phyloP scores from a whole-genome alignment of 306 rosid species.

The Citrullus colocynthis region DNA sequence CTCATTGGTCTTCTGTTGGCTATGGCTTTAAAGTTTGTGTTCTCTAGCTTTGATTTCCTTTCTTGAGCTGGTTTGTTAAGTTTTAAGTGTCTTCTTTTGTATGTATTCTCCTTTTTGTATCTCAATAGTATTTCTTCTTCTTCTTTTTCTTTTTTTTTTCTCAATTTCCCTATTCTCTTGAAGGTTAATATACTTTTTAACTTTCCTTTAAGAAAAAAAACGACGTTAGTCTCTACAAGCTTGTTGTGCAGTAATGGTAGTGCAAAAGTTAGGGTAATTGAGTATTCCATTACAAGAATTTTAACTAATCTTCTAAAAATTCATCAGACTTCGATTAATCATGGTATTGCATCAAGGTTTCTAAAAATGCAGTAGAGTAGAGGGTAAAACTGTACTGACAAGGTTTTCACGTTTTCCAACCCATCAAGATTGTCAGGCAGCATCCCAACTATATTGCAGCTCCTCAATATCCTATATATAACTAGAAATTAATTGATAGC shows the following conservation, averaged over 20 bases:
- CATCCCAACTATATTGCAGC: conserved; percentile 53
- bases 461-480: conserved; percentile 43
- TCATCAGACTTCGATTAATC: background rate
- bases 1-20: too few species aligned
- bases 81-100: too few species aligned
- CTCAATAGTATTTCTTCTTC: too few species aligned
- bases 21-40: too few species aligned
- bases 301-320: background rate
- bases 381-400: conserved; percentile 26
- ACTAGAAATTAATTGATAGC: background rate
- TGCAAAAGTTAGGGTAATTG: background rate
- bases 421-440: conserved; percentile 27
- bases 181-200: too few species aligned
- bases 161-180: too few species aligned
- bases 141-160: too few species aligned
- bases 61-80: too few species aligned
- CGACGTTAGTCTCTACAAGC: background rate
- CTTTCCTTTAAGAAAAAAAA: too few species aligned
- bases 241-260: background rate
- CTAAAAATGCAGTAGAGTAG: too few species aligned
- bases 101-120: too few species aligned
- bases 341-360: background rate
- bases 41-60: too few species aligned
- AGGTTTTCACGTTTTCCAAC: conserved; percentile 13
- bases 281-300: background rate